phyloP scores from a whole-genome alignment of 495 filamentous ascomycete species.

The Cairneyella variabilis region DNA sequence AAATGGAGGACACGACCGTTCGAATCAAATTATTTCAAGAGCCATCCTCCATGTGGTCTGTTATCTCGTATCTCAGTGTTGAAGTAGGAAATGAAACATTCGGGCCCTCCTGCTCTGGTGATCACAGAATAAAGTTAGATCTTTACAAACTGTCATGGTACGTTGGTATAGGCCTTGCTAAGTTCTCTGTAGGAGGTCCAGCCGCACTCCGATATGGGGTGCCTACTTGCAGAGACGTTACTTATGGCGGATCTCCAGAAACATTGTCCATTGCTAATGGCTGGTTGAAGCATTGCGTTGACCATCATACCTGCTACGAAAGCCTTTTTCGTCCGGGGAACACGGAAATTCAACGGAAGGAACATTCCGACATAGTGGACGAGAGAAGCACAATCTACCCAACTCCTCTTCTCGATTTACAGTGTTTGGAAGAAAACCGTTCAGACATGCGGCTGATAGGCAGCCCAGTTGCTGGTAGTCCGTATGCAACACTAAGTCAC shows the following conservation, averaged over 20 bases:
- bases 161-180: not conserved
- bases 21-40: not conserved
- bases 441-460: not conserved
- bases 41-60: not conserved
- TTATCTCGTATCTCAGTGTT: not conserved
- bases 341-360: not conserved
- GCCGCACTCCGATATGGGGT: not conserved
- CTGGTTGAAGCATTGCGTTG: not conserved
- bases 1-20: not conserved
- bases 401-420: not conserved
- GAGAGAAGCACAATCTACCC: not conserved
- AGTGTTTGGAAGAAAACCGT: not conserved
- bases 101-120: not conserved
- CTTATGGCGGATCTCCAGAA: not conserved
- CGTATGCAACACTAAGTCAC: not conserved
- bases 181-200: not conserved
- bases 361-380: not conserved
- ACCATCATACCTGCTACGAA: not conserved
- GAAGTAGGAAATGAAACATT: not conserved
- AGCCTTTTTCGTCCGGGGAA: not conserved
- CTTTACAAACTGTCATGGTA: not conserved
- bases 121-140: not conserved
- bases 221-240: not conserved
- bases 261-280: not conserved
- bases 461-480: not conserved